These are phyloP conservation scores for Talaromyces trachyspermus DNA, from an alignment of 495 filamentous ascomycete species.

Conservation along the genomic window DNA sequence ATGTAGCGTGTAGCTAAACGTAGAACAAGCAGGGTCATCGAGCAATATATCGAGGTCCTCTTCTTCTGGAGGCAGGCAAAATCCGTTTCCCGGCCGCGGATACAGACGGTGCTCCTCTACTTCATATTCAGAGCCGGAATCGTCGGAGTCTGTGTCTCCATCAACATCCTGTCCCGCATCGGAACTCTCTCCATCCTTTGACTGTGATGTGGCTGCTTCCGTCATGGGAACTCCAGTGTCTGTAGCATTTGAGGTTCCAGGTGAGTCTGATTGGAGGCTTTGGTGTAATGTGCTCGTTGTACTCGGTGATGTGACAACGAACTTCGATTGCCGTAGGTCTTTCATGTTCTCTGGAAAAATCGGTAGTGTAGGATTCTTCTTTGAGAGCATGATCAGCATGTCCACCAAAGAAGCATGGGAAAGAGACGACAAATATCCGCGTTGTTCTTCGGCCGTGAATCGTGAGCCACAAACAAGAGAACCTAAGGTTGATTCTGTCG, in stretches of 20 bases:
- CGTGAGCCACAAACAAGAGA: conserved; percentile 18
- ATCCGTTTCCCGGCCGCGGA: conserved; percentile 55
- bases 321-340: conserved; percentile 18
- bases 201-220: conserved; percentile 3
- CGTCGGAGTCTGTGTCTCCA: conserved; percentile 8
- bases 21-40: conserved; percentile 33
- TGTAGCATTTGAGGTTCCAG: conserved; percentile 5
- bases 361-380: conserved; percentile 23
- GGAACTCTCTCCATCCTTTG: neutral
- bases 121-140: conserved; percentile 24
- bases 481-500: conserved; percentile 14
- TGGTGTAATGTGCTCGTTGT: neutral
- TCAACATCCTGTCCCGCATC: conserved; percentile 1
- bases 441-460: conserved; percentile 26
- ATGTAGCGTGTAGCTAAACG: conserved; percentile 38
- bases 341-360: conserved; percentile 34
- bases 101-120: conserved; percentile 51
- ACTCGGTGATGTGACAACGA: conserved; percentile 9
- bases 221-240: neutral
- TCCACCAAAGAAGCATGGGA: conserved; percentile 36
- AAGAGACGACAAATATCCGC: conserved; percentile 33
- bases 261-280: conserved; percentile 7
- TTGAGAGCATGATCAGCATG: conserved; percentile 29
- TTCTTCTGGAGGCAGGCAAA: conserved; percentile 23
- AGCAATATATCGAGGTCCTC: conserved; percentile 36